Conservation (phyloP, 2,329 filamentous ascomycete genomes). For the Neonectria magnoliae region DNA sequence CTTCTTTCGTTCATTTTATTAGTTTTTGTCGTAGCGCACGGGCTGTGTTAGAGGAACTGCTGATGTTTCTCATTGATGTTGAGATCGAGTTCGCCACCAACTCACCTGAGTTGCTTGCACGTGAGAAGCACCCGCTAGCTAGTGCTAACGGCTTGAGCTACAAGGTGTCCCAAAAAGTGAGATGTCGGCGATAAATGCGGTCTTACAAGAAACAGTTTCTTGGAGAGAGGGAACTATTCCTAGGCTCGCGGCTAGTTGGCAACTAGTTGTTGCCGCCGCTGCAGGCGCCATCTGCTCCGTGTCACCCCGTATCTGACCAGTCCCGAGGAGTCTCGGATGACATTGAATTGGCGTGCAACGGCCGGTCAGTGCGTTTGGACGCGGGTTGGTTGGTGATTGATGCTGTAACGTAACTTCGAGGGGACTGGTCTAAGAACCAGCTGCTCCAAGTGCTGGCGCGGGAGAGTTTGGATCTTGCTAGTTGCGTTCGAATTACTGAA, state of each 20-base stretch:
- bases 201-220: slow-evolving; percentile 11
- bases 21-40: not conserved
- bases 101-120: not conserved
- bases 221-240: not conserved
- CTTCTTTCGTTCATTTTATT: not conserved
- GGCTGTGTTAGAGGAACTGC: not conserved
- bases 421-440: not conserved
- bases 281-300: slow-evolving; percentile 14
- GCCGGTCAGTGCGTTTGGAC: slow-evolving; percentile 11
- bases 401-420: not conserved
- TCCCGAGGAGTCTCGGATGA: slow-evolving; percentile 15
- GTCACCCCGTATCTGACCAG: slow-evolving; percentile 11
- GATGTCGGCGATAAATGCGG: slow-evolving; percentile 28
- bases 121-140: slow-evolving; percentile 10
- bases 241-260: slow-evolving; percentile 9
- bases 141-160: not conserved
- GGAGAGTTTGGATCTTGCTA: not conserved
- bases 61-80: not conserved
- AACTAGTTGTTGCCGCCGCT: slow-evolving; percentile 2
- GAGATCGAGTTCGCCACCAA: not conserved
- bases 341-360: slow-evolving; percentile 13
- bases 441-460: not conserved
- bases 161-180: slow-evolving; percentile 1
- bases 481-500: not conserved
- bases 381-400: slow-evolving; percentile 1